These are phyloP conservation scores for Solanum rostratum DNA, from an alignment of 257 asterid genomes.

Conservation along the genomic window DNA sequence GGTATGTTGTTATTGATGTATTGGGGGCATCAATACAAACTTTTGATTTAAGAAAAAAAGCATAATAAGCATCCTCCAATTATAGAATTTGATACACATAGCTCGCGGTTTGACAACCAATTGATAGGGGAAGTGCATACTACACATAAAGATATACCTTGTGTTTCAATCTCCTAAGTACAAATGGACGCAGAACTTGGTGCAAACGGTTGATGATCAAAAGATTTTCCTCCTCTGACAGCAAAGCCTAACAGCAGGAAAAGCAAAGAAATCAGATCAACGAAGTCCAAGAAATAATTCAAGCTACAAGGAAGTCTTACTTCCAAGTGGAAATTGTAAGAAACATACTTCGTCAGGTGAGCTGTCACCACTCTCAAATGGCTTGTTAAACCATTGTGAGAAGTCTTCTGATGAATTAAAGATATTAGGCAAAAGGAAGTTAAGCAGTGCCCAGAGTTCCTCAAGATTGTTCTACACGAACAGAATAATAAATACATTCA, in stretches of 20 bases:
- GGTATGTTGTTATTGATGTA: background rate
- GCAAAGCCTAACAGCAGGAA: constrained; percentile 54
- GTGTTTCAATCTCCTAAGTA: constrained; percentile 93
- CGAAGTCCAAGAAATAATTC: background rate
- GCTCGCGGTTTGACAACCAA: background rate
- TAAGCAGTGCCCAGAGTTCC: constrained; percentile 98
- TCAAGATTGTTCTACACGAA: constrained; percentile 82
- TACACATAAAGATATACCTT: constrained; percentile 40
- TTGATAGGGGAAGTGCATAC: background rate
- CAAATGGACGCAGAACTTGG: constrained; percentile 98
- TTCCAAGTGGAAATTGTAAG: background rate
- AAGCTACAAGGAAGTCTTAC: background rate
- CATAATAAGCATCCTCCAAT: background rate
- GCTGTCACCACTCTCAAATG: constrained; percentile 90
- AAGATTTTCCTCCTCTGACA: constrained; percentile 99
- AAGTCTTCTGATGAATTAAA: constrained; percentile 97
- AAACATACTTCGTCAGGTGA: constrained; percentile 74
- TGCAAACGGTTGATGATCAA: constrained; percentile 95
- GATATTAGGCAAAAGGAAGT: constrained; percentile 93
- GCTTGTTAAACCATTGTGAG: constrained; percentile 99
- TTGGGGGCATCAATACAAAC: background rate
- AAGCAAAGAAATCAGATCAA: constrained; percentile 6
- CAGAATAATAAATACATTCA: constrained; percentile 2
- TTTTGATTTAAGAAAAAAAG: background rate
- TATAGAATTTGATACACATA: background rate